Percentiles rank a stretch among this genome's conserved stretches.
Conservation (phyloP, 352 stramenopile species). For the Pythium scleroteichum region DNA sequence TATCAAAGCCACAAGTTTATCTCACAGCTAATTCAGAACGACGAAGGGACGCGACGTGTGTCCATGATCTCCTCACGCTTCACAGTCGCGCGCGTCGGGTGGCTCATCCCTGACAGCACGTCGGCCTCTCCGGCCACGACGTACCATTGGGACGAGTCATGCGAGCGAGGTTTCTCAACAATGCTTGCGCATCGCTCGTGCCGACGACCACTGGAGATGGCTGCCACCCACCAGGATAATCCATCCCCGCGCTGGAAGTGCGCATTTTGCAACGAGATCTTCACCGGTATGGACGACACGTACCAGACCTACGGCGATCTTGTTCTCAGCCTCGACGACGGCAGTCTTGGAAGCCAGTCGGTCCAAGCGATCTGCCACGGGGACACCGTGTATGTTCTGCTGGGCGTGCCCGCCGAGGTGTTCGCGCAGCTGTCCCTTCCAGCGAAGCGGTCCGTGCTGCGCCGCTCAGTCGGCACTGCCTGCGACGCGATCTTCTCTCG, state of each 20-base stretch:
- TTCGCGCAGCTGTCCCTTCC: slow-evolving; percentile 50
- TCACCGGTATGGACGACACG: slow-evolving; percentile 49
- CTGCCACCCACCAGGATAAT: neutral
- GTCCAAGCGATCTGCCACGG: slow-evolving; percentile 46
- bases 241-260: slow-evolving; percentile 45
- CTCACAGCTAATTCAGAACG: neutral
- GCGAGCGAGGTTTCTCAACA: slow-evolving; percentile 45
- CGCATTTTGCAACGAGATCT: slow-evolving; percentile 54
- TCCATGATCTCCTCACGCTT: slow-evolving; percentile 14
- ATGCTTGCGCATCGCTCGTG: slow-evolving; percentile 45
- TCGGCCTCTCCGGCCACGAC: neutral
- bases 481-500: slow-evolving; percentile 50
- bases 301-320: slow-evolving; percentile 46
- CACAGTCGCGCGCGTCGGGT: slow-evolving; percentile 36
- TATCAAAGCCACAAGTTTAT: neutral
- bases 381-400: slow-evolving; percentile 39
- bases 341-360: slow-evolving; percentile 17
- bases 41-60: neutral
- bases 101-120: slow-evolving; percentile 42
- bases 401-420: slow-evolving; percentile 42
- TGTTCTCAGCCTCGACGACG: slow-evolving; percentile 45
- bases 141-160: slow-evolving; percentile 43
- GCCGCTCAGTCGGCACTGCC: slow-evolving; percentile 31
- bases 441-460: slow-evolving; percentile 38
- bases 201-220: slow-evolving; percentile 25